Base-by-base conservation (phyloP, 805 yeast species). In the Brettanomyces anomalus region DNA sequence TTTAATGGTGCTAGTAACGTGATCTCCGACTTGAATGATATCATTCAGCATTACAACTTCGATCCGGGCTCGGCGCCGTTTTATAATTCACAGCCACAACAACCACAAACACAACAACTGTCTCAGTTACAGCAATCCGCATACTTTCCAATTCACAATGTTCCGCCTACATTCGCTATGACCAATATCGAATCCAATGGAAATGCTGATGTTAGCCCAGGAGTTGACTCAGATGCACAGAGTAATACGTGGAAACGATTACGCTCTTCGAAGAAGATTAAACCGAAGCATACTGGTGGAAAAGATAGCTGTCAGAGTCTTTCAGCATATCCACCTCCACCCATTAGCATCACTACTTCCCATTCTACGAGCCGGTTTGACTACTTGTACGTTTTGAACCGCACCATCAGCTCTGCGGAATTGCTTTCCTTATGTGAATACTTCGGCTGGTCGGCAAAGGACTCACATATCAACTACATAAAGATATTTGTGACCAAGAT, bases 1-100 rank as follows among this genome's bases (percentile, higher is more conserved):
- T 51, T 64, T 43, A 51, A 57, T 37, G 67, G 65, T 33, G 67
- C 67, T 4, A 55, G 64, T 16, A 52, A 56, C 41, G 48, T 64
- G 42, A 64, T 64, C 39, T 53, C 61, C 11, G 67, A 64, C 42
- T 49, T 64, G 42, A 63, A 63, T 43, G 64, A 58, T 15, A 44
- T 64, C 40, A 61, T 64, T 35, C 55, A 57, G 30, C 54, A 53
- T 13, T 56, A 60, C 44, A 62, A 60, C 21, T 48, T 28, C 16
- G 40, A 24, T 11, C 24, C 15, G n/a, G 39, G 31, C 13, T n/a
- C 18, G 13, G 6, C 34, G 7, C 34, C 13, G 34, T n/a, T 32
- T n/a, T n/a, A n/a, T 7, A n/a, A 32, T 7, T 6, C 18, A 14
- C 15, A n/a, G 13, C n/a, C 34, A n/a, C 34, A 32, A 14, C 28